These are phyloP conservation scores for Xerocomus nothofagi DNA, from an alignment of 1,284 basidiomycete genomes.

Conservation along the genomic window DNA sequence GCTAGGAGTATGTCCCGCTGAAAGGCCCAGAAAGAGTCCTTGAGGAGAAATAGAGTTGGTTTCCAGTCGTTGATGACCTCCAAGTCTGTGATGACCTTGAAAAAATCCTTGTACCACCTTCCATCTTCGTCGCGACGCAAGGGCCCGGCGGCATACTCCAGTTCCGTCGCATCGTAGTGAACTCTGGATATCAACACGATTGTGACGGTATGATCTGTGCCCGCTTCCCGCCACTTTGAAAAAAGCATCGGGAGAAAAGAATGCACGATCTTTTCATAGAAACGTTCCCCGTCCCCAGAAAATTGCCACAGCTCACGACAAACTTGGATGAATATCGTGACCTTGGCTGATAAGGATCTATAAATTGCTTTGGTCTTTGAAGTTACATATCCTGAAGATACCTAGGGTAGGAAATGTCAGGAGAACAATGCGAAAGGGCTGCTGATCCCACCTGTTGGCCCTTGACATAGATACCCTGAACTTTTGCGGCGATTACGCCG, in stretches of 20 bases:
- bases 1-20: constrained; percentile 85
- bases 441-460: constrained; percentile 54
- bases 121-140: constrained; percentile 71
- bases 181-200: constrained; percentile 95
- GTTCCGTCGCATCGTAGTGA: constrained; percentile 84
- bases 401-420: constrained; percentile 41
- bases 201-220: constrained; percentile 92
- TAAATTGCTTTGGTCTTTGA: constrained; percentile 87
- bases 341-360: constrained; percentile 88
- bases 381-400: constrained; percentile 81
- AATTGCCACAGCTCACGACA: constrained; percentile 98
- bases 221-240: constrained; percentile 75
- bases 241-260: constrained; percentile 88
- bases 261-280: constrained; percentile 95
- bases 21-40: constrained; percentile 85
- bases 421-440: constrained; percentile 5
- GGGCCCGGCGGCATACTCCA: constrained; percentile 75
- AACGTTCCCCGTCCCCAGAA: constrained; percentile 93
- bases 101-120: constrained; percentile 94
- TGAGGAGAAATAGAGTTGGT: constrained; percentile 81
- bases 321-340: constrained; percentile 93
- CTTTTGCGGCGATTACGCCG: constrained; percentile 76
- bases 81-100: constrained; percentile 91
- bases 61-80: constrained; percentile 89
- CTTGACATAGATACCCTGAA: constrained; percentile 71